Base-by-base conservation (phyloP, 2,329 filamentous ascomycete species). In the Diaporthe nobilis region DNA sequence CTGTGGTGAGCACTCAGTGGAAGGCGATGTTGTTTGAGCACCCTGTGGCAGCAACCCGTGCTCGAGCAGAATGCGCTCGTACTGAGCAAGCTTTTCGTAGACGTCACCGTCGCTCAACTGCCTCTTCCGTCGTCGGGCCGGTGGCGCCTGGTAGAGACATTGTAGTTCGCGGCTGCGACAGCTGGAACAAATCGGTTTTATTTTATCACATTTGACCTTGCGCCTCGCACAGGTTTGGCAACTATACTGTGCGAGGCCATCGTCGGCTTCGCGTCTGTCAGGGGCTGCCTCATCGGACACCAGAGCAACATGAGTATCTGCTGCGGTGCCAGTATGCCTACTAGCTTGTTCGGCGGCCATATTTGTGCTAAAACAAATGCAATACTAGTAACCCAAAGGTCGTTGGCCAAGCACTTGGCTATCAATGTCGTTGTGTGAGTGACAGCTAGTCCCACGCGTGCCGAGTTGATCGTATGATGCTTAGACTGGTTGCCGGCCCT, bases 81-180 rank as follows among this genome's bases (percentile, higher is more conserved):
- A 86, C 10, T 80, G 81, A 6, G 83, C 83, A 2, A 87, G 80
- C 37, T 80, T 80, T 70, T 86, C 83, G n/a, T 81, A 76, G 9
- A 81, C 47, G 44, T 81, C 81, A 6, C n/a, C 60, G 60, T 82
- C 81, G 57, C 77, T 80, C 28, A 79, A 79, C 68, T 83, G 84
- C 53, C 83, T 80, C 77, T 86, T 87, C 31, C 84, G 81, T 72
- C 82, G 82, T 15, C 85, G 82, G 25, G 85, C 83, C 4, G 79
- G 78, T 2, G 85, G 86, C 25, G 82, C 81, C 74, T 84, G 82
- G 58, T 87, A 88, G 9, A 81, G 39, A 76, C 86, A 88, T 20
- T 83, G 79, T 25, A 61, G 57, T 25, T 12, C 22, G 37, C 57
- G 60, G 39, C 39, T 63, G 39, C n/a, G 13, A 22, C 60, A 65